A percentile compares a stretch with the other conserved stretches of the same genome.
These are phyloP conservation scores for Tranzscheliella williamsii DNA, from an alignment of 1,284 basidiomycete species.

Conservation along the genomic window DNA sequence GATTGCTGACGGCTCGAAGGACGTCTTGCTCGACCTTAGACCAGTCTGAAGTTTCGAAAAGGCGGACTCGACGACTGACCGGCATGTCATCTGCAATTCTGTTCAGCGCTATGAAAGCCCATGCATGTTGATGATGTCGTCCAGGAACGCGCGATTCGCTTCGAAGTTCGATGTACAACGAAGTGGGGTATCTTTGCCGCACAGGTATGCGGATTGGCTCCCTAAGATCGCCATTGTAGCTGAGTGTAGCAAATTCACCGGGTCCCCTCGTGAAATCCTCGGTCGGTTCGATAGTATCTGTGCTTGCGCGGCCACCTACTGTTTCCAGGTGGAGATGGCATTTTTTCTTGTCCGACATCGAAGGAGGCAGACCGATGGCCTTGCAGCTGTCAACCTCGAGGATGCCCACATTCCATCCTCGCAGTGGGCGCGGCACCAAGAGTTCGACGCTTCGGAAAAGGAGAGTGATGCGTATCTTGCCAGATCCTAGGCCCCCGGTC, in stretches of 20 bases:
- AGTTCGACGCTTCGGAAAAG: constrained; percentile 50
- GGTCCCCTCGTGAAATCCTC: constrained; percentile 28
- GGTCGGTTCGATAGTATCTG: constrained; percentile 20
- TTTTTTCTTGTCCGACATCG: constrained; percentile 35
- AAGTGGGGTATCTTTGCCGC: constrained; percentile 35
- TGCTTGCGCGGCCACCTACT: constrained; percentile 39
- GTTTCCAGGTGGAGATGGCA: constrained; percentile 42
- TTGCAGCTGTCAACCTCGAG: constrained; percentile 39
- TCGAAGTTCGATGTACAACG: constrained; percentile 39
- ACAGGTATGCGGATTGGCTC: constrained; percentile 31
- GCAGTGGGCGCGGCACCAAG: constrained; percentile 41
- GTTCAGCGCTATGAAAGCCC: constrained; percentile 42
- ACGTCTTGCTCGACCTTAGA: constrained; percentile 45
- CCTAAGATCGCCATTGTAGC: constrained; percentile 35
- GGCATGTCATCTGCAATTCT: constrained; percentile 39
- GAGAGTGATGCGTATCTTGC: constrained; percentile 49
- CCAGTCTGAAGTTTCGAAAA: constrained; percentile 41
- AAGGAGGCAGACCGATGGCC: constrained; percentile 22
- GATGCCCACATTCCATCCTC: constrained; percentile 53
- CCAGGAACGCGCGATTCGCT: constrained; percentile 48
- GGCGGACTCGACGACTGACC: constrained; percentile 18
- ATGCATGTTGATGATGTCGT: constrained; percentile 33
- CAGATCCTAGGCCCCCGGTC: constrained; percentile 46
- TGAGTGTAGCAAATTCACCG: constrained; percentile 27
- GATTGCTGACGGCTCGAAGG: constrained; percentile 27